Base-by-base conservation (phyloP, 1,284 basidiomycete genomes). In the Pulchroboletus neoregius region DNA sequence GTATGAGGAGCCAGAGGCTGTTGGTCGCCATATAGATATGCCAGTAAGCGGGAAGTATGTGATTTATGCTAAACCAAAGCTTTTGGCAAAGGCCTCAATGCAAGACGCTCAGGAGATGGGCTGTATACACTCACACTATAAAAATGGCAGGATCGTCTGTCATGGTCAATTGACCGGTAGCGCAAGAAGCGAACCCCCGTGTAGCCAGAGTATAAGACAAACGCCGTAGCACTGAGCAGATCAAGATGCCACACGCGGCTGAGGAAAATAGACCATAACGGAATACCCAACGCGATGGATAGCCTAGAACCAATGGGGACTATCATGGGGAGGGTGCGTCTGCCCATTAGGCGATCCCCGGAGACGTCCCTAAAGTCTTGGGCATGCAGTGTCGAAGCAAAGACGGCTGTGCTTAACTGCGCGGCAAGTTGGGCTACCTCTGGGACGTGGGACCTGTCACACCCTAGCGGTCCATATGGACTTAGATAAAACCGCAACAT, bases 361-460 rank as follows among this genome's bases (percentile, higher is more conserved):
- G 54, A 48, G 10, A 57, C 52, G 47, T 70, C 69, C 24, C 60
- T 56, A 46, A 70, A 70, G 45, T 70, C 69, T 45, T 70, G 68
- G 1, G 64, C 56, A 10, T 69, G 67, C 22, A 68, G 56, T 0
- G 69, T 71, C 5, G 64, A 66, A 2, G 50, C 49, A 11, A 62
- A 53, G 3, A 60, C 33, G 2, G 40, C 48, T 1, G 39, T 36
- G 28, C 46, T 62, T 39, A 56, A 52, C 2, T 62, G 67, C 7
- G 62, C 26, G 10, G 55, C 55, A 3, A 53, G 18, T 24, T 33
- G 36, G 15, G 40, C 45, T 3, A 35, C 45, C n/a, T 43, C 28
- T 18, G 39, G 30, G 24, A 46, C 35, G 58, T 18, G 67, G 62
- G 20, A 68, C 61, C 35, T 60, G 52, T 45, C 68, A 59, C 33